Evolutionary conservation across 306 rosid species (phyloP).

Genomic region (Urtica urens): DNA sequence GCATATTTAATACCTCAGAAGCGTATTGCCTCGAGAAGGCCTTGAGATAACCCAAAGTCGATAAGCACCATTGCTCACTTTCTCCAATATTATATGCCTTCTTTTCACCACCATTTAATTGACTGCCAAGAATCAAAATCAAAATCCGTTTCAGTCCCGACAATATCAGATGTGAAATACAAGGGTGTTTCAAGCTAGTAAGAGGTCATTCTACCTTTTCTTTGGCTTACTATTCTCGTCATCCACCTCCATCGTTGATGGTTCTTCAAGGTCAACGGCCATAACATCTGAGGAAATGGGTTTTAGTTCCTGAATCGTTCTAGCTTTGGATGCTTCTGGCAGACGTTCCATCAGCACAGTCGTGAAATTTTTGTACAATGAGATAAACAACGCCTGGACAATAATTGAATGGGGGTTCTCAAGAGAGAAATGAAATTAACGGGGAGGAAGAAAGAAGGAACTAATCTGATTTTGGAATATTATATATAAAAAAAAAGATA

Average conservation of each 20-base stretch:
- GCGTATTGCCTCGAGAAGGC: conserved; percentile 97
- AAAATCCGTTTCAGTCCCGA: conserved; percentile 4
- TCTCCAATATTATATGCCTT: conserved; percentile 59
- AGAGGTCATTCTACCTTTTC: conserved; percentile 41
- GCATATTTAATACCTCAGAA: conserved; percentile 50
- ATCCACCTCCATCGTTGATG: conserved; percentile 76
- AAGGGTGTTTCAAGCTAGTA: not conserved
- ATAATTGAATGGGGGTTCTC: too few relatives aligned
- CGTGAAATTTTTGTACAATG: conserved; percentile 65
- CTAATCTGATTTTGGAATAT: too few relatives aligned
- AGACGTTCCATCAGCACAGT: conserved; percentile 66
- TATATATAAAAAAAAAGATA: too few relatives aligned
- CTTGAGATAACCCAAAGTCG: conserved; percentile 89
- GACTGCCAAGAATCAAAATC: conserved; percentile 54
- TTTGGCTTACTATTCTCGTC: conserved; percentile 47
- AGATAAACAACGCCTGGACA: conserved; percentile 62
- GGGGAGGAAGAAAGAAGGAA: too few relatives aligned
- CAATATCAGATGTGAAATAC: not conserved
- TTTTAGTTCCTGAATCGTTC: conserved; percentile 56
- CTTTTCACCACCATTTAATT: conserved; percentile 51
- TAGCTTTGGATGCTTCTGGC: conserved; percentile 50
- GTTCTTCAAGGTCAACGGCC: conserved; percentile 68
- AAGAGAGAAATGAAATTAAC: too few relatives aligned
- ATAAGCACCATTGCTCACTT: conserved; percentile 92
- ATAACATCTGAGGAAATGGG: conserved; percentile 42